Evolutionary conservation across 2,329 filamentous ascomycete species (phyloP).

Genomic region (Cladophialophora chaetospira): DNA sequence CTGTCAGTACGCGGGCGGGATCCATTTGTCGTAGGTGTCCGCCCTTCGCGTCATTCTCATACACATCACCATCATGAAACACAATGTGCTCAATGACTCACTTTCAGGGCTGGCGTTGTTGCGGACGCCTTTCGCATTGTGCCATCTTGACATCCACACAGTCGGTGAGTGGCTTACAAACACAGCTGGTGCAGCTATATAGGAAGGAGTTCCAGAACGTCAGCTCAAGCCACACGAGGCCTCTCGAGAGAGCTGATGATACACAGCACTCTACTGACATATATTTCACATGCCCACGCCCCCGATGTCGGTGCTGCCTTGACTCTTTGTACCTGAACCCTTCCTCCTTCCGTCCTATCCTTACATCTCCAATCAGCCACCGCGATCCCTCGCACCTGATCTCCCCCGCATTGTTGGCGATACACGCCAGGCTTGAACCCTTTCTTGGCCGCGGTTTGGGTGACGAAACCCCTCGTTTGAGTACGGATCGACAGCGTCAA

Average conservation of each 20-base stretch:
- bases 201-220: no score
- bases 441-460: not conserved
- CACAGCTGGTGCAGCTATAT: no score
- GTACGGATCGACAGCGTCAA: conserved; percentile 1
- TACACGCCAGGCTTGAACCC: not conserved
- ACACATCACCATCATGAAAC: not conserved
- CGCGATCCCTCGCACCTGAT: conserved; percentile 6
- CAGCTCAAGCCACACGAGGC: no score
- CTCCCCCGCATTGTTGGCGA: conserved; percentile 9
- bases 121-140: conserved; percentile 2
- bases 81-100: conserved; percentile 10
- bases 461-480: conserved; percentile 6
- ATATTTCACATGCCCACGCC: no score
- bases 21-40: not conserved
- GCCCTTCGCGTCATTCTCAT: conserved; percentile 9
- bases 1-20: not conserved
- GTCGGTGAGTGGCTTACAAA: conserved; percentile 11
- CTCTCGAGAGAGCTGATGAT: not conserved
- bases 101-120: not conserved
- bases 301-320: not conserved
- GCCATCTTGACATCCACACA: not conserved
- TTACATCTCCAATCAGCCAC: conserved; percentile 12
- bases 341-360: conserved; percentile 4
- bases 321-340: conserved; percentile 1
- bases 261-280: not conserved